Evolutionary conservation across 2,329 filamentous ascomycete species (phyloP).

Genomic region (Diplodia seriata): DNA sequence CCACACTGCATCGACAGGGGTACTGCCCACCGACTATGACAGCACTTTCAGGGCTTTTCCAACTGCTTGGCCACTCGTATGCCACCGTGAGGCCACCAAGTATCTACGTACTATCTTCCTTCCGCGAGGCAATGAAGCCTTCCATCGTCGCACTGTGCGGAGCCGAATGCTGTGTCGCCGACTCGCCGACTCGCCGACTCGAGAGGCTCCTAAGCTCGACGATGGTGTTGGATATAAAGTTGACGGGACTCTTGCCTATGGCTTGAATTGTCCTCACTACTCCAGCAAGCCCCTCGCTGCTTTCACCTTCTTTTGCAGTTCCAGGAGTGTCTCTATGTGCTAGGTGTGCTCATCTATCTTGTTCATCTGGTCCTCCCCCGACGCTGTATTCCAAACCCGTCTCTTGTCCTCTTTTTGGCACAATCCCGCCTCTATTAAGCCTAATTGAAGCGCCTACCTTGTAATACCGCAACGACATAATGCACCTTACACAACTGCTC

Average conservation of each 20-base stretch:
- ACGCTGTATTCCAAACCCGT: background rate
- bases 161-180: constrained; percentile 22
- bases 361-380: background rate
- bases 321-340: background rate
- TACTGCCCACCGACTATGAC: background rate
- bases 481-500: constrained; percentile 8
- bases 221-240: constrained; percentile 16
- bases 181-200: constrained; percentile 14
- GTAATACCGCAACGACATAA: background rate
- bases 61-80: constrained; percentile 18
- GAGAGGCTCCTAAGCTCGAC: background rate
- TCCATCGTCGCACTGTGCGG: constrained; percentile 20
- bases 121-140: background rate
- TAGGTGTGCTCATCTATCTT: constrained; percentile 1
- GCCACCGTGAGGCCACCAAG: background rate
- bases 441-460: background rate
- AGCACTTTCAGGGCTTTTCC: background rate
- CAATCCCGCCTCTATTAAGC: background rate
- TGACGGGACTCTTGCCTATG: background rate
- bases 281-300: constrained; percentile 8
- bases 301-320: background rate
- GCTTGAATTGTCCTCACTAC: background rate
- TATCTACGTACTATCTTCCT: constrained; percentile 1
- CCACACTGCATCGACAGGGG: constrained; percentile 10
- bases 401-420: background rate